These are phyloP conservation scores for Oldenlandia corymbosa DNA, from an alignment of 257 asterid species.

Conservation along the genomic window DNA sequence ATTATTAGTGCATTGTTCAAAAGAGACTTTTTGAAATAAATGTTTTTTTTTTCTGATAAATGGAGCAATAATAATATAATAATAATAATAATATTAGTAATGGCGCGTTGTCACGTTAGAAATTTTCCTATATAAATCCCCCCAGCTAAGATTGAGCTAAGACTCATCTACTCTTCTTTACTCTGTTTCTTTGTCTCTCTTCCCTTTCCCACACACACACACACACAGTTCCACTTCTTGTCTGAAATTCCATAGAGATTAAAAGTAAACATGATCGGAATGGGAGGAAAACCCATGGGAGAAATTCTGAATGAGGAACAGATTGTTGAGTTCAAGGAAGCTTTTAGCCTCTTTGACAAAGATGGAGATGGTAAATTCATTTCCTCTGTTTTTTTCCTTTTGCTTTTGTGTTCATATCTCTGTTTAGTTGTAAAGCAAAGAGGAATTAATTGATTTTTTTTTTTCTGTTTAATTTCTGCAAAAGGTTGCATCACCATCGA, in stretches of 20 bases:
- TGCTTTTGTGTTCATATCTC: background rate
- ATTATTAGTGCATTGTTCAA: background rate
- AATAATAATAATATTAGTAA: too few species aligned
- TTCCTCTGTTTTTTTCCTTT: background rate
- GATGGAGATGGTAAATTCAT: constrained; percentile 41
- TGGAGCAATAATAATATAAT: background rate
- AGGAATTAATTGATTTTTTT: too few species aligned
- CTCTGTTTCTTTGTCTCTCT: constrained; percentile 7
- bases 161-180: constrained; percentile 25
- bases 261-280: background rate
- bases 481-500: constrained; percentile 50
- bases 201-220: constrained; percentile 1
- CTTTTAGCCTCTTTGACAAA: constrained; percentile 47
- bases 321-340: constrained; percentile 42
- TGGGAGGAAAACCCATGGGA: constrained; percentile 19
- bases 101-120: constrained; percentile 23
- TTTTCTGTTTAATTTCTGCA: background rate
- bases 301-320: constrained; percentile 36
- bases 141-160: constrained; percentile 40
- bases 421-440: too few species aligned
- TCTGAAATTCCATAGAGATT: background rate
- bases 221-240: background rate
- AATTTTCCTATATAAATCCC: constrained; percentile 36
- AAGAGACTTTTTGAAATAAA: background rate
- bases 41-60: too few species aligned